Conservation (phyloP, 2,329 filamentous ascomycete species). For the Stemphylium beticola region DNA sequence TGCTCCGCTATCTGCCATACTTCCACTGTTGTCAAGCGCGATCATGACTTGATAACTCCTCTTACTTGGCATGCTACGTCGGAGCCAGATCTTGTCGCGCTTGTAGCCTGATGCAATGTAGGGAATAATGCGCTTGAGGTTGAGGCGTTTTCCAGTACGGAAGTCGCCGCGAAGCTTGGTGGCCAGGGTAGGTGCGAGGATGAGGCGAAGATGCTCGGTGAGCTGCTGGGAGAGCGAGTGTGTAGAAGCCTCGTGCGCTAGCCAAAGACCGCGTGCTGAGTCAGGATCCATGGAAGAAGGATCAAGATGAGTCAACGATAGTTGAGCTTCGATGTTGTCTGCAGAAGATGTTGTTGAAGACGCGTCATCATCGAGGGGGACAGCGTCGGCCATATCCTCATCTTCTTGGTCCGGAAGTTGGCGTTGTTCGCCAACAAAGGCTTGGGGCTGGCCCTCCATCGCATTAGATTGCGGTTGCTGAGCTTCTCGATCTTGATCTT, state of each 20-base stretch:
- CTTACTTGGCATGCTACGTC: conserved; percentile 87
- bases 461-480: conserved; percentile 36
- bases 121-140: conserved; percentile 99
- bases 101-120: conserved; percentile 99
- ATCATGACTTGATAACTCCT: conserved; percentile 97
- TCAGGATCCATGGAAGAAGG: conserved; percentile 52
- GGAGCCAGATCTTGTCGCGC: conserved; percentile 99
- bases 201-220: conserved; percentile 93
- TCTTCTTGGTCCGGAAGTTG: conserved; percentile 40
- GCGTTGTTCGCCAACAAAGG: conserved; percentile 55
- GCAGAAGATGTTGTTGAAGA: conserved; percentile 43
- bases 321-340: conserved; percentile 61
- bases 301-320: conserved; percentile 74
- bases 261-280: conserved; percentile 79
- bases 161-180: conserved; percentile 97
- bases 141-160: conserved; percentile 95
- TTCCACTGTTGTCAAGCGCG: conserved; percentile 93
- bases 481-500: conserved; percentile 33
- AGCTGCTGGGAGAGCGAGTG: conserved; percentile 86
- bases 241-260: conserved; percentile 80
- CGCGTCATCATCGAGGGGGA: conserved; percentile 45
- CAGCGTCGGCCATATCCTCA: conserved; percentile 47
- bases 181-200: conserved; percentile 90
- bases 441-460: conserved; percentile 47
- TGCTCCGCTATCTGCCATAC: conserved; percentile 83